Evolutionary conservation across 495 filamentous ascomycete species (phyloP), one percentile per base, ranked within the genome.

Genomic region (Lindgomyces ingoldianus): DNA sequence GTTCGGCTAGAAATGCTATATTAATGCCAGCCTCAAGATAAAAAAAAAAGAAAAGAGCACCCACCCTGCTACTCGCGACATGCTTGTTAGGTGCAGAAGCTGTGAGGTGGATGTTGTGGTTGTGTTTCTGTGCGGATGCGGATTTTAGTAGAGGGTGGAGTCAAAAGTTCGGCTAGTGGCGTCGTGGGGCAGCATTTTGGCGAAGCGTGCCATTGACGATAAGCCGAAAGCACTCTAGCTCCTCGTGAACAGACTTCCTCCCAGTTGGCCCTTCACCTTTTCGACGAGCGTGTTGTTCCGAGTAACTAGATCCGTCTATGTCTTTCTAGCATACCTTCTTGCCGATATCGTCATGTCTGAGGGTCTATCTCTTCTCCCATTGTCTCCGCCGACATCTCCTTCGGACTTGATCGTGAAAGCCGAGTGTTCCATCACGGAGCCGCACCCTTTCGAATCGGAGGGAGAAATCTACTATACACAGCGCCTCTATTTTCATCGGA

Each of bases 1-100:
- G 84, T 83, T 63, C 84, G 84, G 75, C 84, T 87, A 67, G 49
- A 49, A 24, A 45, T 49, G 52, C 41, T 19, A 29, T 58, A n/a
- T n/a, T n/a, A n/a, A n/a, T n/a, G n/a, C n/a, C n/a, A n/a, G n/a
- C n/a, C 54, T 22, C 25, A 26, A 36, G 3, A 11, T 25, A 26
- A 24, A 19, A 27, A 14, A 53, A 26, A 16, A 22, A 47, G 4
- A 22, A 16, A 1, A 14, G n/a, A 24, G 14, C n/a, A 41, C 68
- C 42, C 49, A 70, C 68, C 64, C 64, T 64, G 59, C 64, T 57
- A 48, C 27, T 62, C 52, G 59, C 42, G 68, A 64, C 68, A 70
- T 70, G 33, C 29, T 64, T 49, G 33, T 10, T n/a, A n/a, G n/a
- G 49, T 22, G 33, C 10, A 14, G 24, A 48, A 21, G 26, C 11